phyloP scores from a whole-genome alignment of 768 basidiomycete genomes.

The Gymnopilus dilepis region DNA sequence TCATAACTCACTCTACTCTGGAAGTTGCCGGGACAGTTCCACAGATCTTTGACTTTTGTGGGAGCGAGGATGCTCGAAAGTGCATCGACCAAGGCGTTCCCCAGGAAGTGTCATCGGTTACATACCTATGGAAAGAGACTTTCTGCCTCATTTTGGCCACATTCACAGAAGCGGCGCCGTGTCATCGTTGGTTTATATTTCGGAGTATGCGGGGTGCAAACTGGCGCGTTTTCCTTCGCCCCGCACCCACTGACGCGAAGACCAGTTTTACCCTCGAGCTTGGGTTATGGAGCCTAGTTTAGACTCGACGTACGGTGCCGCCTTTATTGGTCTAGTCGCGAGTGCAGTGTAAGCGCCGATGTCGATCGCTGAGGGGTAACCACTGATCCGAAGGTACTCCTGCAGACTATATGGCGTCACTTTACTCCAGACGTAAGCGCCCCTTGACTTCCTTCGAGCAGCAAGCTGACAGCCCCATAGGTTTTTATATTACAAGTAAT shows the following conservation, averaged over 20 bases:
- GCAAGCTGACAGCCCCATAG: constrained; percentile 27
- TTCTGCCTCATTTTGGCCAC: constrained; percentile 16
- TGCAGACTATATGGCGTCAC: constrained; percentile 53
- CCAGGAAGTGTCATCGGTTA: constrained; percentile 1
- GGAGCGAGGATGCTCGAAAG: constrained; percentile 10
- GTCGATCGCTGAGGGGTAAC: background rate
- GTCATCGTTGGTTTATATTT: constrained; percentile 17
- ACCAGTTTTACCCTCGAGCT: background rate
- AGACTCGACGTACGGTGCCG: constrained; percentile 48
- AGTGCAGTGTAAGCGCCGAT: constrained; percentile 45
- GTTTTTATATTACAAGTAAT: constrained; percentile 48
- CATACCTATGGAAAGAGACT: constrained; percentile 13
- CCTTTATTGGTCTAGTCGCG: constrained; percentile 49
- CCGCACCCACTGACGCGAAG: constrained; percentile 17
- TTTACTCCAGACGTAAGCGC: constrained; percentile 45
- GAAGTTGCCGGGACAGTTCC: constrained; percentile 11
- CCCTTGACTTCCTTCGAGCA: background rate
- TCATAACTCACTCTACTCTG: background rate
- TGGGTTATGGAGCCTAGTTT: constrained; percentile 63
- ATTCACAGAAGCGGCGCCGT: constrained; percentile 9
- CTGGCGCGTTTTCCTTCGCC: constrained; percentile 12
- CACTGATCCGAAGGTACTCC: constrained; percentile 2
- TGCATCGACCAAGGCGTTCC: constrained; percentile 14
- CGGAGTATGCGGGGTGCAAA: constrained; percentile 1
- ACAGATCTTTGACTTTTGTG: constrained; percentile 14